Base-by-base conservation (phyloP, 192 early-diverging fungal genomes). In the Backusella tarrabulga region DNA sequence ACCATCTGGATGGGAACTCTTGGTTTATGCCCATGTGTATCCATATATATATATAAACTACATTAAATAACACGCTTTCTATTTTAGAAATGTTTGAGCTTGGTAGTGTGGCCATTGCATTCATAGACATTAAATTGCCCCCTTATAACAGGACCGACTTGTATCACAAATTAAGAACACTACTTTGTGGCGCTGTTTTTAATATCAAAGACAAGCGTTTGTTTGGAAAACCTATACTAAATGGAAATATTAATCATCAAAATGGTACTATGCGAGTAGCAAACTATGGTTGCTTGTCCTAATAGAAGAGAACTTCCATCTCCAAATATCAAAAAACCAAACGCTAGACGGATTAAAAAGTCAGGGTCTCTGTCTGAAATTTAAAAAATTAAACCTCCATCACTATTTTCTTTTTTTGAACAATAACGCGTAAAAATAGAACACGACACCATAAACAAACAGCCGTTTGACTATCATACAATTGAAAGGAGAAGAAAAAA, bases 301-400 rank as follows among this genome's bases (percentile, higher is more conserved):
- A 63, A 63, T 63, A 63, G 9, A 63, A 12, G 12, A 26, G n/a
- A 63, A 12, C 56, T 11, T 14, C 8, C 9, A 63, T 63, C 12
- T 63, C 56, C 8, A 63, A 4, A 12, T 63, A 63, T 63, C 19
- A 56, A 56, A 56, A 56, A 29, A 40, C 38, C 26, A 63, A 63
- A 63, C 23, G 26, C 11, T 29, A 9, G 56, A 9, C 56, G 11
- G 9, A 63, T 29, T 63, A 63, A 26, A 63, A 63, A 63, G 56
- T 63, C 56, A 63, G 56, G 56, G 56, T 63, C 56, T 63, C 56
- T 26, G 11, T 63, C 56, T 63, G 56, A 23, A 63, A 63, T 63
- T 63, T 23, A 63, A 63, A 63, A 63, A 63, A 63, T 23, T 23
- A 63, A 63, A 29, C 56, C 56, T 9, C 38, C 38, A 40, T 40